These are phyloP conservation scores for Bocquillonia castaneifolia DNA, from an alignment of 441 rosid genomes.

Conservation along the genomic window DNA sequence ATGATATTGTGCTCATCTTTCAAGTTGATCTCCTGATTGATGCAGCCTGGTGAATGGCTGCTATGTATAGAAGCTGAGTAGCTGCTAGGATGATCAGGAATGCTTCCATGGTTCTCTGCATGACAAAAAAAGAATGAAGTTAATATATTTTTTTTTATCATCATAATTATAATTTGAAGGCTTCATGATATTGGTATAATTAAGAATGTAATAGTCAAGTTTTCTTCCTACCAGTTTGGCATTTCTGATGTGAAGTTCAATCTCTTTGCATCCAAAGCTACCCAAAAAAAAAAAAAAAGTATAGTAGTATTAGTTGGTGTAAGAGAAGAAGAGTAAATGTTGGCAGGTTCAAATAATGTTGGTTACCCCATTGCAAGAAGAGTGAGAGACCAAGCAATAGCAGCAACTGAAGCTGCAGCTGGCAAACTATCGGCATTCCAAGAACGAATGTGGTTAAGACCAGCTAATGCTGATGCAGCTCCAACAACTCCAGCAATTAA, in stretches of 20 bases:
- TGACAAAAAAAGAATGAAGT: slow-evolving; percentile 17
- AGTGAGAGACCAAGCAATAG: slow-evolving; percentile 84
- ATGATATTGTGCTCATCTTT: slow-evolving; percentile 3
- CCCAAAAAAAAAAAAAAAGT: slow-evolving; percentile 7
- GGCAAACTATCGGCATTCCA: slow-evolving; percentile 62
- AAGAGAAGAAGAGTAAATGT: background rate
- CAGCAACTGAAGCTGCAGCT: slow-evolving; percentile 63
- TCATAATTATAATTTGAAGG: background rate
- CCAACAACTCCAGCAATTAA: slow-evolving; percentile 91
- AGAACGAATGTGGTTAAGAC: slow-evolving; percentile 53
- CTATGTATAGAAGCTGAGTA: slow-evolving; percentile 79
- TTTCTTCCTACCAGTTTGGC: slow-evolving; percentile 58
- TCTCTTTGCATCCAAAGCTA: slow-evolving; percentile 89
- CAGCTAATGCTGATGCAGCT: slow-evolving; percentile 62
- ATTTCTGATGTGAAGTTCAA: slow-evolving; percentile 59
- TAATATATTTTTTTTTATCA: no score
- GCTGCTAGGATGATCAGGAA: slow-evolving; percentile 78
- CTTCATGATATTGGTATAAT: background rate
- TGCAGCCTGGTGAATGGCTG: slow-evolving; percentile 51
- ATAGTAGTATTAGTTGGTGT: slow-evolving; percentile 4
- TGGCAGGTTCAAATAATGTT: background rate
- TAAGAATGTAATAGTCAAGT: background rate
- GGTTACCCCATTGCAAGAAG: slow-evolving; percentile 84
- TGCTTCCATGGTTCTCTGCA: slow-evolving; percentile 99
- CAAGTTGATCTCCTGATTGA: slow-evolving; percentile 22